A percentile compares a stretch with the other conserved stretches of the same genome.
Conservation (phyloP, 192 early-diverging fungal species). For the Coemansia sp. region DNA sequence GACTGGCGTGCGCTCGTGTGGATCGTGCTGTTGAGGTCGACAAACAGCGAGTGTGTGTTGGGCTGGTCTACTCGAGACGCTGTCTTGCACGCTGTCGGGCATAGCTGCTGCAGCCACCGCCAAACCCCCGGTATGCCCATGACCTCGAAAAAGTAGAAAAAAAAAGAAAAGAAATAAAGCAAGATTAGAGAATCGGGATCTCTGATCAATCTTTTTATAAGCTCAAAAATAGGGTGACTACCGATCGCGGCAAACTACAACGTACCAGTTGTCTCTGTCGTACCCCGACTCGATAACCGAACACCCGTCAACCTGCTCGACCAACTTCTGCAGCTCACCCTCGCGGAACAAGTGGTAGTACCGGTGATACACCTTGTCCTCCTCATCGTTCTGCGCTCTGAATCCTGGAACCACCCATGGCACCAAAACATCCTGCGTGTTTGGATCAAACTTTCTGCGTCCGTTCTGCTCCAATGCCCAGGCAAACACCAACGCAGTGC, state of each 20-base stretch:
- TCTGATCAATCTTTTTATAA: neutral
- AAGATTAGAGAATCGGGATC: neutral
- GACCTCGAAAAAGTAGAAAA: neutral
- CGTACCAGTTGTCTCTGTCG: conserved; percentile 95
- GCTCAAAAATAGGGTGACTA: neutral
- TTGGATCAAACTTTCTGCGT: conserved; percentile 75
- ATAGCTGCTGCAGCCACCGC: conserved; percentile 45
- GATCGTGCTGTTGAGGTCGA: conserved; percentile 49
- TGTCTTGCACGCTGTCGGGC: conserved; percentile 30
- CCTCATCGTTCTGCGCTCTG: conserved; percentile 14
- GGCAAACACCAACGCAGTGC: conserved; percentile 81
- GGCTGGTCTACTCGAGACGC: conserved; percentile 18
- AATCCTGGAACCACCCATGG: conserved; percentile 79
- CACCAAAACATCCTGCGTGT: conserved; percentile 87
- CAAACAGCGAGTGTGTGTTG: conserved; percentile 30
- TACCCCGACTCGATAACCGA: conserved; percentile 74
- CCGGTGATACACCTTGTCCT: conserved; percentile 57
- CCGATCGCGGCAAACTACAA: conserved; percentile 47
- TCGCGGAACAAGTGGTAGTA: conserved; percentile 93
- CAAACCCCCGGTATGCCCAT: conserved; percentile 52
- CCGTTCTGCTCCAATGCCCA: conserved; percentile 94
- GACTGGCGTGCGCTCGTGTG: conserved; percentile 24
- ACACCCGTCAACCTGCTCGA: conserved; percentile 55
- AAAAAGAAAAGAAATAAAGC: neutral
- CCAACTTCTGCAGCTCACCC: conserved; percentile 78